A percentile compares a stretch with the other conserved stretches of the same genome.
These are phyloP conservation scores for Epichloe coenophiala DNA, from an alignment of 2,329 filamentous ascomycete genomes.

Conservation along the genomic window DNA sequence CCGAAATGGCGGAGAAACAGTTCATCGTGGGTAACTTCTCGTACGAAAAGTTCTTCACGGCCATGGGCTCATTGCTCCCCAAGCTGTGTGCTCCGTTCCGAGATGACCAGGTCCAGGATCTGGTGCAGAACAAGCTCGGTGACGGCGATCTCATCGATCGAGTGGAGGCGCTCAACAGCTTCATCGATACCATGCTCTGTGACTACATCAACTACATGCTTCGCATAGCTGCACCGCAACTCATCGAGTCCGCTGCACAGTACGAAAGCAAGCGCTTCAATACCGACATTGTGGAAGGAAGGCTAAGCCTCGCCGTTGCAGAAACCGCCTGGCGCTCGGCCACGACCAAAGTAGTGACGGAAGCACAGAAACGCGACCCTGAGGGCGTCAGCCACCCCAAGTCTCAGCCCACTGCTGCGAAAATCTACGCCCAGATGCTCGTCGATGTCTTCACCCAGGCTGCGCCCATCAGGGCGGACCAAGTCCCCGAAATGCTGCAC, in stretches of 20 bases:
- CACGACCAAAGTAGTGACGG: slow-evolving; percentile 48
- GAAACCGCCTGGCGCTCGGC: slow-evolving; percentile 54
- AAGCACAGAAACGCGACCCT: slow-evolving; percentile 55
- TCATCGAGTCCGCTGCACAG: slow-evolving; percentile 55
- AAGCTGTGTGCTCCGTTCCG: slow-evolving; percentile 70
- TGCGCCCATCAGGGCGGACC: slow-evolving; percentile 35
- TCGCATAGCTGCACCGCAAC: slow-evolving; percentile 53
- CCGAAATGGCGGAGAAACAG: slow-evolving; percentile 55
- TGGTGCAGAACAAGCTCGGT: slow-evolving; percentile 48
- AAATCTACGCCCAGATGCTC: slow-evolving; percentile 63
- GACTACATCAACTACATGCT: slow-evolving; percentile 76
- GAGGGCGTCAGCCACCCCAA: slow-evolving; percentile 49
- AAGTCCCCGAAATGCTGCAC: slow-evolving; percentile 59
- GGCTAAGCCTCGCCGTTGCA: slow-evolving; percentile 43
- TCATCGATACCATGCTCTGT: slow-evolving; percentile 64
- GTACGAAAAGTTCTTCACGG: slow-evolving; percentile 66
- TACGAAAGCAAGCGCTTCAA: slow-evolving; percentile 66
- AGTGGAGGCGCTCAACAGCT: slow-evolving; percentile 59
- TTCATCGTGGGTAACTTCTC: slow-evolving; percentile 63
- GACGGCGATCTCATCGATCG: slow-evolving; percentile 58
- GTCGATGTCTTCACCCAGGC: slow-evolving; percentile 62
- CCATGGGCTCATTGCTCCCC: slow-evolving; percentile 62
- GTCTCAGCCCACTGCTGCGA: slow-evolving; percentile 51
- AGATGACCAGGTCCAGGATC: slow-evolving; percentile 59
- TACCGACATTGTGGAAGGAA: slow-evolving; percentile 45